Conservation (phyloP, 306 rosid species). For the Trichosanthes cucumerina region DNA sequence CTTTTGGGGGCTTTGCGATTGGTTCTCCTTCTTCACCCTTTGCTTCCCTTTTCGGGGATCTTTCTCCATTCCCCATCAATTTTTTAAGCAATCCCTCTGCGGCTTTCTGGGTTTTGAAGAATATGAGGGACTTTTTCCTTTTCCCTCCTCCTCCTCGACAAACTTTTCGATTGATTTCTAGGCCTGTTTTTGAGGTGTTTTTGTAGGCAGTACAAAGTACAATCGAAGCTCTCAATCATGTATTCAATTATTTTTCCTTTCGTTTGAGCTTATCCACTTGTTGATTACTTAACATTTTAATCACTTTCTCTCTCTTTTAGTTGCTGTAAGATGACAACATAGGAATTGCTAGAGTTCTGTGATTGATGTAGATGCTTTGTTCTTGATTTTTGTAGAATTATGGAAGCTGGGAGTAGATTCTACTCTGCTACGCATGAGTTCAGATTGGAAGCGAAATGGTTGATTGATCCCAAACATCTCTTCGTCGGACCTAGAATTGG, state of each 20-base stretch:
- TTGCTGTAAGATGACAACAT: too few relatives aligned
- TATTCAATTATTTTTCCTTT: conserved; percentile 28
- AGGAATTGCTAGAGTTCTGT: conserved; percentile 14
- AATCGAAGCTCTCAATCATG: conserved; percentile 36
- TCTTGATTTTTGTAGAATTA: conserved; percentile 20
- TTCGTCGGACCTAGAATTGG: conserved; percentile 88
- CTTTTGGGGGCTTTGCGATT: conserved; percentile 18
- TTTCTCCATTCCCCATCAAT: conserved; percentile 28
- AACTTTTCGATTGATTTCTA: conserved; percentile 46
- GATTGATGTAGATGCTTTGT: conserved; percentile 16
- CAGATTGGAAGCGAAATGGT: conserved; percentile 73
- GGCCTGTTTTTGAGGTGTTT: conserved; percentile 52
- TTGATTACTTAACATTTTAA: conserved; percentile 19
- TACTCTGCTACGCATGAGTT: conserved; percentile 65
- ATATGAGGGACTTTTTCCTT: conserved; percentile 60
- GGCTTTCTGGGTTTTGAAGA: conserved; percentile 3
- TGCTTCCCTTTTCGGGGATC: conserved; percentile 23
- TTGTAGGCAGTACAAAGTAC: conserved; percentile 28
- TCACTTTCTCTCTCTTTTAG: not conserved
- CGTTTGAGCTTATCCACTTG: conserved; percentile 54
- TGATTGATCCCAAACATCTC: conserved; percentile 68
- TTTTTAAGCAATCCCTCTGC: conserved; percentile 14
- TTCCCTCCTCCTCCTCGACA: conserved; percentile 34
- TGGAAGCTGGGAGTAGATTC: conserved; percentile 79
- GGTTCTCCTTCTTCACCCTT: conserved; percentile 23